phyloP scores from a whole-genome alignment of 129 eudicot genomes.

The Centella asiatica region DNA sequence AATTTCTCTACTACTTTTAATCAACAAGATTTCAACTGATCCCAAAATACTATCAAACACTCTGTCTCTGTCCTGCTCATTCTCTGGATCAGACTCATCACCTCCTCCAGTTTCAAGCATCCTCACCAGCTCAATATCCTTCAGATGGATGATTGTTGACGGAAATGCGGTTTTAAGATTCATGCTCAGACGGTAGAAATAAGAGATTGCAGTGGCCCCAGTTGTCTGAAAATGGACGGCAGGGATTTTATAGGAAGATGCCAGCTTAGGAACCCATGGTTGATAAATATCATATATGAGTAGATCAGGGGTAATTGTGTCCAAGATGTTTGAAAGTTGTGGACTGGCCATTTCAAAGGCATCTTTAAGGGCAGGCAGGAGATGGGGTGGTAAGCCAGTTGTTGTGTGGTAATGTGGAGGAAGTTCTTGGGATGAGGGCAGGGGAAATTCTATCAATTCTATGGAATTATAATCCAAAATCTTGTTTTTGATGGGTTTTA shows the following conservation, averaged over 20 bases:
- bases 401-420: constrained; percentile 8
- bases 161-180: background rate
- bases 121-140: background rate
- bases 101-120: background rate
- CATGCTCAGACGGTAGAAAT: background rate
- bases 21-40: background rate
- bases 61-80: background rate
- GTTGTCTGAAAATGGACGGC: background rate
- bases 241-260: background rate
- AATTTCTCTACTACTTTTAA: background rate
- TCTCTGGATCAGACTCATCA: background rate
- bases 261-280: background rate
- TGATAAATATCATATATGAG: background rate
- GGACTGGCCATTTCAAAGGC: background rate
- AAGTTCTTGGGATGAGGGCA: background rate
- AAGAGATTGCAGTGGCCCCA: background rate
- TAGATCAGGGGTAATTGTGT: background rate
- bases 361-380: background rate
- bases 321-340: background rate
- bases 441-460: background rate
- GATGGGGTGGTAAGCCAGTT: constrained; percentile 4
- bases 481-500: background rate
- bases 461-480: background rate
- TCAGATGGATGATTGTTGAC: background rate
- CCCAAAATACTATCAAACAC: background rate